Base-by-base conservation (phyloP, 352 stramenopile genomes). In the Globisporangium viniferum region DNA sequence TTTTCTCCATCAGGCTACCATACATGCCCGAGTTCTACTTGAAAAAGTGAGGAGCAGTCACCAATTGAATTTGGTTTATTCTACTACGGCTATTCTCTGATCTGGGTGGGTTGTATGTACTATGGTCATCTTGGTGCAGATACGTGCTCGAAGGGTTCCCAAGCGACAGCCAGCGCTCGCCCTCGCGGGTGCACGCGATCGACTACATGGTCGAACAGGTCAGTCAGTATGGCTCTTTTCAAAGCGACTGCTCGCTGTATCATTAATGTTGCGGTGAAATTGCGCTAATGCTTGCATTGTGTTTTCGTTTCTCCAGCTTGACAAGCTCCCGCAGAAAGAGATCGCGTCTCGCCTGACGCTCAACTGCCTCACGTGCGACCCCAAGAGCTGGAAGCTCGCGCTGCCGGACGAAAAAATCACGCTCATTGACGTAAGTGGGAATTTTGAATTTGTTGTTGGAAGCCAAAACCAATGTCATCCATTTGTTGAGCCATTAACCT, bases 1-100 rank as follows among this genome's bases (percentile, higher is more conserved):
- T 44, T n/a, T 15, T 53, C 5, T 46, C 24, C 24, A 24, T 24
- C 24, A 93, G 85, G 73, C 64, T 93, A 8, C 72, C 79, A 7
- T 82, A 81, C 58, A 80, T 92, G 74, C 85, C 85, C 31, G 78
- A 90, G 46, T 93, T 93, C 57, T 90, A 89, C 22, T 62, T 93
- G 54, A 88, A 87, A 64, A 89, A 84, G 85, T 91, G 62, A 59
- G 68, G 51, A 15, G 7, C 9, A 18, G 2, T 14, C 10, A 4
- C 2, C 44, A 22, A n/a, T 36, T 3, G 5, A 35, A 24, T 24
- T 24, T 24, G 24, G 24, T 24, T 24, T 24, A 24, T 24, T 24
- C 24, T 24, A 24, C 24, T 24, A 24, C 24, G 24, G 24, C 24
- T 24, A 20, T 39, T 8, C 53, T 62, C 10, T 61, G 24, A 20